Percentiles rank a stretch among this genome's conserved stretches.
Conservation (phyloP, 2,329 filamentous ascomycete species). For the Thermoascus crustaceus region DNA sequence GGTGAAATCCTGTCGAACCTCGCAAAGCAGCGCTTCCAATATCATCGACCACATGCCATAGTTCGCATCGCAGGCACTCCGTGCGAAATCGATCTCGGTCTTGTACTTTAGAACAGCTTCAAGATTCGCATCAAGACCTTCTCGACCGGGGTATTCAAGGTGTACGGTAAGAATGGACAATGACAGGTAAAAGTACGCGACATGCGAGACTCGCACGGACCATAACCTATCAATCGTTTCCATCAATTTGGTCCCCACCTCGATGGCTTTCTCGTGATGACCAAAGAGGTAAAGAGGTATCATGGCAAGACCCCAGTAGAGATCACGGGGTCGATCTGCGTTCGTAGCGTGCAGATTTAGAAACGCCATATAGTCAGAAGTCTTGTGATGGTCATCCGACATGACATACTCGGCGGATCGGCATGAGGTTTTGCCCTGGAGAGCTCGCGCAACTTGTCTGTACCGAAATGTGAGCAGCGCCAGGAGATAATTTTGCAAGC, state of each 20-base stretch:
- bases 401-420: slow-evolving; percentile 42
- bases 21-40: slow-evolving; percentile 48
- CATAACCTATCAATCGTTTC: slow-evolving; percentile 37
- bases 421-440: slow-evolving; percentile 53
- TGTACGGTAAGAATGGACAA: slow-evolving; percentile 36
- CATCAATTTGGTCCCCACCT: slow-evolving; percentile 34
- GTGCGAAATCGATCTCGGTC: slow-evolving; percentile 45
- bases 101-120: slow-evolving; percentile 43
- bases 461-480: slow-evolving; percentile 2
- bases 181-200: slow-evolving; percentile 40
- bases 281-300: slow-evolving; percentile 41
- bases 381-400: slow-evolving; percentile 47
- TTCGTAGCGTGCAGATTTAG: slow-evolving; percentile 40
- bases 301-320: slow-evolving; percentile 46
- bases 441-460: slow-evolving; percentile 48
- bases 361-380: slow-evolving; percentile 41
- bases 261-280: slow-evolving; percentile 37
- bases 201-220: slow-evolving; percentile 36
- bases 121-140: slow-evolving; percentile 41
- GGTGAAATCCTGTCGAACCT: slow-evolving; percentile 39
- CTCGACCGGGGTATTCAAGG: slow-evolving; percentile 33
- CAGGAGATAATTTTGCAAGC: neutral
- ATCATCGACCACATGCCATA: slow-evolving; percentile 51
- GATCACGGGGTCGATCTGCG: slow-evolving; percentile 45
- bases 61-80: slow-evolving; percentile 49